Percentiles rank a stretch among this genome's conserved stretches.
Conservation (phyloP, 2,329 filamentous ascomycete genomes). For the Diaporthe aspalathi region DNA sequence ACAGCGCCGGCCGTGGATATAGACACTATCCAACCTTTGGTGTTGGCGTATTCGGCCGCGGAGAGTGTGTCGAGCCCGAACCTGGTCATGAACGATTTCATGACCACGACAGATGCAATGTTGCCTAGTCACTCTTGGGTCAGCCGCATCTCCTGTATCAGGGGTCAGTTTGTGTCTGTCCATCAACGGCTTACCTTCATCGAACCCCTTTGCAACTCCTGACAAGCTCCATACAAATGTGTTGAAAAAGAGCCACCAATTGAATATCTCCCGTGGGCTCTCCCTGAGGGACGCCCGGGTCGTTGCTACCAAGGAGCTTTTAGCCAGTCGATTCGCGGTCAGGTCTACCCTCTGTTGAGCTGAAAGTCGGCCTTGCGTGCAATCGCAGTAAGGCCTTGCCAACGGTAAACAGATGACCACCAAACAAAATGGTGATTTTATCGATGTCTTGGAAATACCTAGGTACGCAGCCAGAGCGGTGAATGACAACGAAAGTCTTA, state of each 20-base stretch:
- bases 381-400: neutral
- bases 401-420: neutral
- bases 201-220: conserved; percentile 1
- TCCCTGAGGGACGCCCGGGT: neutral
- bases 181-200: neutral
- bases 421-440: neutral
- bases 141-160: neutral
- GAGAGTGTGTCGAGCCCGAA: conserved; percentile 4
- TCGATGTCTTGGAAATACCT: neutral
- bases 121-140: neutral
- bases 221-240: conserved; percentile 15
- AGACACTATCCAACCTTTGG: conserved; percentile 11
- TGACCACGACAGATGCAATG: conserved; percentile 10
- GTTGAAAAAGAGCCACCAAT: conserved; percentile 9
- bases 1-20: conserved; percentile 8
- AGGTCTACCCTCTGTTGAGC: neutral
- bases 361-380: neutral
- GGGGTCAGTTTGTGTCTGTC: no score
- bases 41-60: neutral
- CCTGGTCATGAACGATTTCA: neutral
- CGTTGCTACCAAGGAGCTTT: neutral
- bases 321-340: neutral
- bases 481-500: neutral
- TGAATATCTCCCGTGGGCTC: conserved; percentile 5
- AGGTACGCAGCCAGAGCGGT: neutral